Evolutionary conservation across 768 basidiomycete genomes (phyloP), one percentile per base, ranked within the genome.

Genomic region (Mycena alexandri): DNA sequence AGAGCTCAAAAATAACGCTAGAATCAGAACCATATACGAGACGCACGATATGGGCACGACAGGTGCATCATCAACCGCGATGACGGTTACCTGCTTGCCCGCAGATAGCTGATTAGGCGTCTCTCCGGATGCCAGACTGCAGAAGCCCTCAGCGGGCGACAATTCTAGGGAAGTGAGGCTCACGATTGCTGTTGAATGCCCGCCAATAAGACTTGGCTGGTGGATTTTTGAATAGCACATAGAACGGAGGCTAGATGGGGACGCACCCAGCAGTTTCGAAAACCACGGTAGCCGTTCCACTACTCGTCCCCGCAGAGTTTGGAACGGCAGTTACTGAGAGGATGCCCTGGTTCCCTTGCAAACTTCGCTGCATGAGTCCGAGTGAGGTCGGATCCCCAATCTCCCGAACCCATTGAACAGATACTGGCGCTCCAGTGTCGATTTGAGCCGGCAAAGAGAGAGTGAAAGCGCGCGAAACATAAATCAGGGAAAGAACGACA

Each of bases 31-130:
- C 41, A 25, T 8, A 22, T 42, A 5, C n/a, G n/a, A n/a, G n/a
- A 55, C 54, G 38, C 38, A 55, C 54, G 54, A 7, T 5, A 16
- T 17, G 16, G 54, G 54, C 11, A 42, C 19, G 16, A 5, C 51
- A 11, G 22, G 19, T 7, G 11, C 44, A 2, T 25, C 43, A 22
- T 34, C 33, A 1, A 25, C 50, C 12, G 2, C 55, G n/a, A 61
- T 33, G n/a, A 61, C 60, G 1, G 58, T 67, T 19, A 67, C 22
- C 59, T 67, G 65, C 52, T 46, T 61, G 22, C 65, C 65, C 25
- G 65, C 65, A 53, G 33, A 10, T 50, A 67, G 65, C 59, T 67
- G 65, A 48, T 54, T 67, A 22, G 53, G 51, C 7, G 29, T 44
- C 24, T 67, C 65, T 4, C 57, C 58, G 14, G 56, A 17, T 2